Percentiles rank a stretch among this genome's conserved stretches.
Evolutionary conservation across 192 early-diverging fungal genomes (phyloP).

Genomic region (Linnemannia elongata): DNA sequence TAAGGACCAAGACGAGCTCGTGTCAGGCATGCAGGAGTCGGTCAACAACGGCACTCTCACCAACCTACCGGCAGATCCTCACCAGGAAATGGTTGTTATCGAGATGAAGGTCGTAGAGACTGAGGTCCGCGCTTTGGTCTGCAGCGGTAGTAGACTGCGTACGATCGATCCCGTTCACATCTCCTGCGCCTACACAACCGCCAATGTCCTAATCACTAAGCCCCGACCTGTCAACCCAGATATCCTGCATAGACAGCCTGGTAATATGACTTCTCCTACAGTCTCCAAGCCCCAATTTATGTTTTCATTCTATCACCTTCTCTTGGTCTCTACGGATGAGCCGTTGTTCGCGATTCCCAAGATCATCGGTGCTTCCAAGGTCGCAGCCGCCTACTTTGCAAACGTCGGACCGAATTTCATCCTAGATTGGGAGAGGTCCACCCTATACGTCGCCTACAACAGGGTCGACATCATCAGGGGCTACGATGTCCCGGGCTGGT

Average conservation of each 20-base stretch:
- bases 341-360: neutral
- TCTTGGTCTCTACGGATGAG: no score
- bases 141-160: neutral
- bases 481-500: neutral
- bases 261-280: neutral
- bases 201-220: neutral
- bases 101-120: neutral
- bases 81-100: neutral
- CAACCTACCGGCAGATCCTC: conserved; percentile 1
- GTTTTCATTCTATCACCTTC: neutral
- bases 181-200: neutral
- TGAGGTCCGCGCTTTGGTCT: neutral
- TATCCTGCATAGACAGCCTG: neutral
- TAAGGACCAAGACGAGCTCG: conserved; percentile 6
- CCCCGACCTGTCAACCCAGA: neutral
- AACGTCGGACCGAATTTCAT: conserved; percentile 10
- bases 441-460: conserved; percentile 13
- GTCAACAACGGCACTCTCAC: conserved; percentile 15
- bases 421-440: conserved; percentile 6
- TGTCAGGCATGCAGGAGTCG: conserved; percentile 5
- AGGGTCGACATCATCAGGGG: conserved; percentile 11
- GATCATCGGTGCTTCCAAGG: neutral
- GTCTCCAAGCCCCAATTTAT: neutral
- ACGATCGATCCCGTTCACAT: neutral
- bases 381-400: neutral